Conservation (phyloP, 1,284 basidiomycete genomes). For the Pascua sp. region DNA sequence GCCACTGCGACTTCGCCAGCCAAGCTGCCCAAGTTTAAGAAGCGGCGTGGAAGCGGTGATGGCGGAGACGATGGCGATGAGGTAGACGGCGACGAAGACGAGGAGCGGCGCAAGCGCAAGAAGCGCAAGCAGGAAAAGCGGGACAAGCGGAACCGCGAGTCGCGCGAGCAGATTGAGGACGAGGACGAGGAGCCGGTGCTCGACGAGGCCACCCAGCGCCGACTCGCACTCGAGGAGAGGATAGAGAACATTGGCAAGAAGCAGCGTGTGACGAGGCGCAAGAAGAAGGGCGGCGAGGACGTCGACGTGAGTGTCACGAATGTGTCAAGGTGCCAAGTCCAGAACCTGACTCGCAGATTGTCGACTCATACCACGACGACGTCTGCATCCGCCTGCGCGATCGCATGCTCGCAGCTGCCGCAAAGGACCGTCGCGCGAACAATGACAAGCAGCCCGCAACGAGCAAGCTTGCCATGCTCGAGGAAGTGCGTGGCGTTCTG, state of each 20-base stretch:
- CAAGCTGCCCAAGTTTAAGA: slow-evolving; percentile 47
- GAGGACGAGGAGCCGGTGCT: slow-evolving; percentile 43
- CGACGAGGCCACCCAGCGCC: slow-evolving; percentile 29
- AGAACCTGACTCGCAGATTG: slow-evolving; percentile 39
- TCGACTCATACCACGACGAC: slow-evolving; percentile 88
- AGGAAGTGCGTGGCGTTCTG: slow-evolving; percentile 85
- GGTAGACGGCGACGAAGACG: slow-evolving; percentile 54
- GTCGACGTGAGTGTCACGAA: slow-evolving; percentile 32
- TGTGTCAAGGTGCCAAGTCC: neutral
- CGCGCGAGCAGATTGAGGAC: slow-evolving; percentile 21
- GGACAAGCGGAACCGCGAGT: slow-evolving; percentile 45
- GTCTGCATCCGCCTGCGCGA: slow-evolving; percentile 80
- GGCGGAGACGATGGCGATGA: slow-evolving; percentile 49
- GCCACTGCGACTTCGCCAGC: slow-evolving; percentile 50
- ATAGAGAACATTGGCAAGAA: slow-evolving; percentile 83
- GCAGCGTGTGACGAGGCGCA: slow-evolving; percentile 64
- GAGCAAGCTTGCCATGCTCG: slow-evolving; percentile 77
- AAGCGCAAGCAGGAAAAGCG: slow-evolving; percentile 17
- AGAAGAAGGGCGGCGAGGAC: slow-evolving; percentile 65
- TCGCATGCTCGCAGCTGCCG: slow-evolving; percentile 81
- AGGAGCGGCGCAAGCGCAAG: slow-evolving; percentile 55
- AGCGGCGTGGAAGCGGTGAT: slow-evolving; percentile 52
- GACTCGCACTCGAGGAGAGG: slow-evolving; percentile 29
- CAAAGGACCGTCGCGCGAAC: slow-evolving; percentile 79
- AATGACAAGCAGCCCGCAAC: slow-evolving; percentile 77